phyloP scores from a whole-genome alignment of 176 grass and related monocot species.

The Triticum monococcum region DNA sequence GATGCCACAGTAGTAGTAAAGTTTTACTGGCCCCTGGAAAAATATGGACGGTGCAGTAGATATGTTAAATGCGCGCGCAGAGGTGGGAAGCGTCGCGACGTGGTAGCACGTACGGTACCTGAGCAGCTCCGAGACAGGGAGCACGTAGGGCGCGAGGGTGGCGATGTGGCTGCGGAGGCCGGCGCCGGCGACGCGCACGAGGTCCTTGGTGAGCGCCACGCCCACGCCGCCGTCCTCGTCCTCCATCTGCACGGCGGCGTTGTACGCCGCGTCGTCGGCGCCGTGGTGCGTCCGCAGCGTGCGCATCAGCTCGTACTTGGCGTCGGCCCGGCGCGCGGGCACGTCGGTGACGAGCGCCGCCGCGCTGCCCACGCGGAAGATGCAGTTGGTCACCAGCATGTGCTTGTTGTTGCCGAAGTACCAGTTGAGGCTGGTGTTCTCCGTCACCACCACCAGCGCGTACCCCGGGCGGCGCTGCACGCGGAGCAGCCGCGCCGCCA shows the following conservation, averaged over 20 bases:
- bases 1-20: background rate
- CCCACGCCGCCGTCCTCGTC: constrained; percentile 73
- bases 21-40: background rate
- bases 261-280: constrained; percentile 57
- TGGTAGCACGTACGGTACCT: background rate
- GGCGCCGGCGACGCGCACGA: constrained; percentile 65
- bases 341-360: constrained; percentile 68
- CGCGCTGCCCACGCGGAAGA: constrained; percentile 75
- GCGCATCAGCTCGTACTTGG: constrained; percentile 77
- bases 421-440: constrained; percentile 86
- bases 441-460: constrained; percentile 82
- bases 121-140: constrained; percentile 57
- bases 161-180: constrained; percentile 60
- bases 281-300: constrained; percentile 85
- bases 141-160: constrained; percentile 54
- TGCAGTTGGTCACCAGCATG: constrained; percentile 96
- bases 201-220: constrained; percentile 78
- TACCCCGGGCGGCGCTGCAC: constrained; percentile 23
- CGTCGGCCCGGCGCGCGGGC: constrained; percentile 24
- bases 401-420: constrained; percentile 91
- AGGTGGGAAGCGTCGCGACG: background rate
- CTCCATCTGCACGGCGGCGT: constrained; percentile 71
- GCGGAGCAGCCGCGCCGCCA: constrained; percentile 55
- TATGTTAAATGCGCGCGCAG: background rate
- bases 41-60: background rate